Conservation (phyloP, 2,329 filamentous ascomycete genomes). For the Scytalidium lignicola region DNA sequence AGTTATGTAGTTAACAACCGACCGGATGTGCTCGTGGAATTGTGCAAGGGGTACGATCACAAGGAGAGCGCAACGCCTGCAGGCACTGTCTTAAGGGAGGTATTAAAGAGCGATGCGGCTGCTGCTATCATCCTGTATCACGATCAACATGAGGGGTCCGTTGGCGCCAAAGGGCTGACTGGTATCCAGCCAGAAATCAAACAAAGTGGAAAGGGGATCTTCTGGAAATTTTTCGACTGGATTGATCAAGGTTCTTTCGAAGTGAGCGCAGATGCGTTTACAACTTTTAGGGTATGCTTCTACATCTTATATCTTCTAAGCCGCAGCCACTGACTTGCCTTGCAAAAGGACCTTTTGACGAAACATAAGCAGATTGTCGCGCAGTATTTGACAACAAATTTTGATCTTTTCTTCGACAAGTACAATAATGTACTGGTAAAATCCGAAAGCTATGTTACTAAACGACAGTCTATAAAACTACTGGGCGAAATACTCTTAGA, state of each 20-base stretch:
- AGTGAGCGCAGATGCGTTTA: conserved; percentile 95
- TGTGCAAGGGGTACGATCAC: conserved; percentile 86
- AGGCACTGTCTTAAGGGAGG: conserved; percentile 82
- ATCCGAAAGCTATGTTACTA: conserved; percentile 94
- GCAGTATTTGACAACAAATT: conserved; percentile 82
- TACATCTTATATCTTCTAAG: neutral
- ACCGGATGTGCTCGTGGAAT: conserved; percentile 79
- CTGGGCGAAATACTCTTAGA: conserved; percentile 92
- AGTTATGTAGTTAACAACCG: conserved; percentile 83
- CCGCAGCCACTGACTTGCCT: neutral
- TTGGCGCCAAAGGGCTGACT: conserved; percentile 66
- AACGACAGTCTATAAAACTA: conserved; percentile 95
- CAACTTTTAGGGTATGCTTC: conserved; percentile 77
- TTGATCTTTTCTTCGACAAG: conserved; percentile 84
- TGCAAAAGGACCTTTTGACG: conserved; percentile 77
- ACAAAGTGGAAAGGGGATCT: conserved; percentile 77
- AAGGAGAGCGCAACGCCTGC: conserved; percentile 89
- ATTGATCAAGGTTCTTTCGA: conserved; percentile 96
- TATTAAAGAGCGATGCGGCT: conserved; percentile 83
- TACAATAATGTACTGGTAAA: conserved; percentile 87
- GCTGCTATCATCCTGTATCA: conserved; percentile 91
- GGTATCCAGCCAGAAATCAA: conserved; percentile 71
- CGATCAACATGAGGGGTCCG: conserved; percentile 64
- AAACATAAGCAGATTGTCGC: conserved; percentile 90
- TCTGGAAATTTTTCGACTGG: conserved; percentile 97